Base-by-base conservation (phyloP, 2,329 filamentous ascomycete genomes). In the Claviceps pazoutovae region DNA sequence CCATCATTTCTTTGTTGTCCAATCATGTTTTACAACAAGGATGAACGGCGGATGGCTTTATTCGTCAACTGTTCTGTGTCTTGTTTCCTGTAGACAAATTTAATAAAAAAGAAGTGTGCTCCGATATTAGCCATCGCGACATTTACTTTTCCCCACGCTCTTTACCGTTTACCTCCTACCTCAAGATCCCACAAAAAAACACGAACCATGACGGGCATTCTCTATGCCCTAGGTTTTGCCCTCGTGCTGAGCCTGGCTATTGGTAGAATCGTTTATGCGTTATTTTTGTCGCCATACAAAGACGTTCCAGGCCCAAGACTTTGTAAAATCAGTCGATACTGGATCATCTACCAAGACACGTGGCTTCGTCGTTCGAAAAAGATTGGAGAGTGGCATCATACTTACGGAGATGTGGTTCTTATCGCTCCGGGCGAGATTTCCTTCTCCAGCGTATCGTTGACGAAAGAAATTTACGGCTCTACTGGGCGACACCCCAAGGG, bases 381-480 rank as follows among this genome's bases (percentile, higher is more conserved):
- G 37, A 47, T 53, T 37, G 39, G 48, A 17, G 42, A 50, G 23
- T 53, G 51, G 47, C 51, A 53, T 47, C 42, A 38, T 16, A 36
- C 46, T 30, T 50, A 53, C 26, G 51, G 47, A 8, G 47, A 50
- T 16, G 51, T 53, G 8, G 51, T 53, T 14, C 41, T 50, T 14
- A 37, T 50, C n/a, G 51, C 51, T 4, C 51, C 51, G 4, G 51
- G 51, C 4, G 51, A 53, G 30, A 48, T 53, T 23, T 53, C 51
- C 9, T 47, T 53, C 21, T 30, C 51, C 43, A 47, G 38, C 37
- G 47, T 44, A 16, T 38, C 43, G 11, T 17, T 50, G 37, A 53
- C 51, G 5, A 46, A 26, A 14, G 48, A 53, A 19, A 53, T 53
- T 23, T 53, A 50, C 23, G 48, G 51, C 44, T 50, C 51, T 41